Base-by-base conservation (phyloP, 2,329 filamentous ascomycete species). In the Ciborinia camelliae region DNA sequence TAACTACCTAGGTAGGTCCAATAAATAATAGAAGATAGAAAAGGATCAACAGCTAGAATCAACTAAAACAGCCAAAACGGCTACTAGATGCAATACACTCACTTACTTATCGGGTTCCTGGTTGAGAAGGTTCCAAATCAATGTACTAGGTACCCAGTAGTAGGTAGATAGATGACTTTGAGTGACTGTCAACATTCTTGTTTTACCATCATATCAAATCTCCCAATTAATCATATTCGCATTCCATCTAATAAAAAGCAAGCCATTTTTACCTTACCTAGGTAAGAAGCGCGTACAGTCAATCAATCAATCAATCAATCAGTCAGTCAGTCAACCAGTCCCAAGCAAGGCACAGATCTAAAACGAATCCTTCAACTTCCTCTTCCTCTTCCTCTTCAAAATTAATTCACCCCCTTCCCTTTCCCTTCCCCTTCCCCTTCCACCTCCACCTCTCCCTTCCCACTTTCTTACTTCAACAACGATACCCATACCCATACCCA, bases 321-420 rank as follows among this genome's bases (percentile, higher is more conserved):
- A n/a, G n/a, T n/a, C n/a, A n/a, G n/a, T n/a, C n/a, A n/a, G n/a
- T n/a, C 55, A 47, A 35, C 39, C 54, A 58, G 52, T 55, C 23
- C 53, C 18, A 47, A 47, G n/a, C 14, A 45, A 23, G 53, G 35
- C 37, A 55, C 15, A 58, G 20, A 58, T 45, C 39, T 45, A 58
- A 23, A 58, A 30, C 28, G 55, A 47, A 47, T 32, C 55, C 55
- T 58, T 23, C 39, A 47, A 47, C 39, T 32, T 47, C 26, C n/a
- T 23, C 4, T 10, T 18, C 23, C 23, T 20, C 26, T 23, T 4
- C 52, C 32, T 20, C n/a, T 39, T 41, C 35, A 18, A 8, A 39
- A 12, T 14, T 14, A 7, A 3, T 39, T 14, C 15, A 8, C 35
- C 23, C 23, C 18, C 18, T 26, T 5, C 23, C 52, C n/a, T 15